Conservation (phyloP, 805 yeast genomes). For the Yarrowia sp. region DNA sequence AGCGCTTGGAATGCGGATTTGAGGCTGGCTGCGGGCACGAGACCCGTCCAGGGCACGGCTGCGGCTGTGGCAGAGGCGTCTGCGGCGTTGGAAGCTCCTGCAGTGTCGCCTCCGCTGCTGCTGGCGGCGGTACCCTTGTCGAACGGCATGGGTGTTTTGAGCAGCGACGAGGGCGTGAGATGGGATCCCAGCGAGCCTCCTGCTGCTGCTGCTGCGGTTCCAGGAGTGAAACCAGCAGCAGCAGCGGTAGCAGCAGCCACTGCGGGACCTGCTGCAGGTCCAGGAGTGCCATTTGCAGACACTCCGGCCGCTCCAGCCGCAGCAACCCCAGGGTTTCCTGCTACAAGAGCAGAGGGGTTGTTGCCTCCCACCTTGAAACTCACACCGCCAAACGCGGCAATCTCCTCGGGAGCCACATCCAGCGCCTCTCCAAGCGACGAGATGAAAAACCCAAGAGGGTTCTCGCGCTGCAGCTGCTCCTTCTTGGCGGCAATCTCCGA, state of each 20-base stretch:
- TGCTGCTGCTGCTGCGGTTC: neutral
- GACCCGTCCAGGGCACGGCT: conserved; percentile 34
- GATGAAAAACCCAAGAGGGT: conserved; percentile 38
- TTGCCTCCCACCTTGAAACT: conserved; percentile 5
- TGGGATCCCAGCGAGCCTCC: neutral
- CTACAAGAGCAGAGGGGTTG: neutral
- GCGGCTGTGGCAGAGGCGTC: neutral
- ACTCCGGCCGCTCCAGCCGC: neutral
- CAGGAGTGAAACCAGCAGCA: neutral
- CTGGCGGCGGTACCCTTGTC: conserved; percentile 32
- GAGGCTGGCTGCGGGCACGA: conserved; percentile 38
- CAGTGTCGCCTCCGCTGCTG: conserved; percentile 31
- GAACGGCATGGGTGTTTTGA: conserved; percentile 21
- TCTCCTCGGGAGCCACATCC: conserved; percentile 38
- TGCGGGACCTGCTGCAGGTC: neutral
- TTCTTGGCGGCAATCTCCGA: conserved; percentile 30
- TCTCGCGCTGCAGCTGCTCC: conserved; percentile 36
- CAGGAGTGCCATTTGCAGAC: conserved; percentile 24
- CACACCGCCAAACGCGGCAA: conserved; percentile 29
- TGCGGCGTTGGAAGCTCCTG: neutral
- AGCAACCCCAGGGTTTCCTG: conserved; percentile 3
- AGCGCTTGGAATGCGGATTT: conserved; percentile 39
- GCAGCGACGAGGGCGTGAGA: conserved; percentile 18
- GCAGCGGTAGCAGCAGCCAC: conserved; percentile 8
- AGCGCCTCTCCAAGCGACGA: conserved; percentile 40